These are phyloP conservation scores for Hyaloscypha finlandica DNA, from an alignment of 495 filamentous ascomycete species.

Conservation along the genomic window DNA sequence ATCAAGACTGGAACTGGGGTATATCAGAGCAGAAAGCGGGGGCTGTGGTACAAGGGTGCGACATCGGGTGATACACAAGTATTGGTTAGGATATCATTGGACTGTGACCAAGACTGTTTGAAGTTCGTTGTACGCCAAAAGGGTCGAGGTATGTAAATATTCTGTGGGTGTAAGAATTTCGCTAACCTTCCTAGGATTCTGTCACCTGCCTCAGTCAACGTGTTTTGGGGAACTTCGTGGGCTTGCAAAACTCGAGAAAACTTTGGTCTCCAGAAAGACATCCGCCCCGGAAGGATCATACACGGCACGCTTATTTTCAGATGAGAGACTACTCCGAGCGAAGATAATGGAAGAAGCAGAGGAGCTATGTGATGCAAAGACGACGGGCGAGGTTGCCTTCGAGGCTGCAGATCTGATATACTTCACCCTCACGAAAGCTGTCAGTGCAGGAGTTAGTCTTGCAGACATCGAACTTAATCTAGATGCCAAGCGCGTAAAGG, in stretches of 20 bases:
- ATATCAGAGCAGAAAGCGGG: constrained; percentile 92
- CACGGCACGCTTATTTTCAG: constrained; percentile 87
- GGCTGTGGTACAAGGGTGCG: constrained; percentile 95
- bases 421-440: constrained; percentile 88
- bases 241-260: constrained; percentile 81
- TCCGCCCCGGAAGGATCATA: constrained; percentile 89
- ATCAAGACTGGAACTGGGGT: constrained; percentile 86
- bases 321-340: constrained; percentile 82
- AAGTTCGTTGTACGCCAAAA: constrained; percentile 87
- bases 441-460: constrained; percentile 77
- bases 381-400: constrained; percentile 82
- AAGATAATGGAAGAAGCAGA: constrained; percentile 99
- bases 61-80: constrained; percentile 92
- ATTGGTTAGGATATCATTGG: constrained; percentile 76
- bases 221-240: constrained; percentile 89
- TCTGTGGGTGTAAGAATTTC: not conserved
- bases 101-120: constrained; percentile 92
- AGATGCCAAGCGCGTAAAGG: constrained; percentile 91
- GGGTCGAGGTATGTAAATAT: constrained; percentile 58
- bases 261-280: constrained; percentile 72
- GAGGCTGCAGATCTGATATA: constrained; percentile 96
- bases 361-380: constrained; percentile 84
- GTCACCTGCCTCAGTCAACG: constrained; percentile 85
- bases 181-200: constrained; percentile 68
- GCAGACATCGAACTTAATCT: constrained; percentile 89